Conservation (phyloP, 2,329 filamentous ascomycete genomes). For the Scedosporium boydii region DNA sequence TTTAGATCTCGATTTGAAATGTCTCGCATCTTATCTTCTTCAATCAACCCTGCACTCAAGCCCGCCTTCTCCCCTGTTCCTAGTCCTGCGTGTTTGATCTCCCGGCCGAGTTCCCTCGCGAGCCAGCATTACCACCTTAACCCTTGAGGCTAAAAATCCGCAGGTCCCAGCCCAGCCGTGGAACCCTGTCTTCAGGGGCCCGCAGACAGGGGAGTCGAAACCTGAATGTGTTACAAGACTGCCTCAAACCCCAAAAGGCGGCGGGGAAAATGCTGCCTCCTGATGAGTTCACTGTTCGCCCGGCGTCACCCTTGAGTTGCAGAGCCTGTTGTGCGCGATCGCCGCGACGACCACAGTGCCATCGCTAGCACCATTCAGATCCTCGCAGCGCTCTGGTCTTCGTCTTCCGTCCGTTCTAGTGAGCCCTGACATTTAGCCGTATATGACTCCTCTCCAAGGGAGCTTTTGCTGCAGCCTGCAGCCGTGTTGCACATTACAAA, state of each 20-base stretch:
- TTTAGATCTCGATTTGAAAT: background rate
- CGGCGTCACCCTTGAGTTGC: background rate
- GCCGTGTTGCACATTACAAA: too few relatives aligned
- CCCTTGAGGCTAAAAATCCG: background rate
- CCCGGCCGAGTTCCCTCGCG: background rate
- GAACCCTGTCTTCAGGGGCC: conserved; percentile 4
- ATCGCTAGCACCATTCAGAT: background rate
- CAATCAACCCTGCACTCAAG: background rate
- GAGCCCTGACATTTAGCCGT: too few relatives aligned
- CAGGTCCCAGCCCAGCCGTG: background rate
- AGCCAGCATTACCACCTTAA: background rate
- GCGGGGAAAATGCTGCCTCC: background rate
- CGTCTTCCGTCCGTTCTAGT: too few relatives aligned
- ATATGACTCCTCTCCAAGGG: too few relatives aligned
- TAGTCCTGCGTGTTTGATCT: conserved; percentile 1
- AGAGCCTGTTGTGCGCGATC: conserved; percentile 5
- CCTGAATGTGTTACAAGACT: conserved; percentile 34
- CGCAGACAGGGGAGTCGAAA: conserved; percentile 24
- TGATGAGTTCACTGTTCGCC: background rate
- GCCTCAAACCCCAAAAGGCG: conserved; percentile 29
- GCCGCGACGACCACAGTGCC: background rate
- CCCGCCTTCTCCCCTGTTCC: background rate
- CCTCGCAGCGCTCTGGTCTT: background rate
- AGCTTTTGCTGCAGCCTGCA: too few relatives aligned
- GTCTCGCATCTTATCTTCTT: background rate